Evolutionary conservation across 192 early-diverging fungal species (phyloP).

Genomic region (Backusella tuberculispora): DNA sequence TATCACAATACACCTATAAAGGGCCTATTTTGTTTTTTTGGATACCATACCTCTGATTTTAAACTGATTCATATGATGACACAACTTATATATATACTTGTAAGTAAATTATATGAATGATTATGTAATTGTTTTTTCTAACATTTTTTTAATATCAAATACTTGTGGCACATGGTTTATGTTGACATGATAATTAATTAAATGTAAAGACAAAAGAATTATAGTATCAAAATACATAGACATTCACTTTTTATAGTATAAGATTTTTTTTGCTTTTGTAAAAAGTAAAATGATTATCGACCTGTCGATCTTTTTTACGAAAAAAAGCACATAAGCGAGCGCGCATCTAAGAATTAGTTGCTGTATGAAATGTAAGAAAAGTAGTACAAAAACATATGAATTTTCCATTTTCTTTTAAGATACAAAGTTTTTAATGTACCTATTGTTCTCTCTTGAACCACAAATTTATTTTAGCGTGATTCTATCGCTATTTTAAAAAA

Average conservation of each 20-base stretch:
- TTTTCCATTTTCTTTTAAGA: conserved; percentile 3
- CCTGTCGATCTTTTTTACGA: neutral
- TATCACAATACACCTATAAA: too few relatives aligned
- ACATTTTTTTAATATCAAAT: conserved; percentile 4
- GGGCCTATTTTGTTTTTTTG: too few relatives aligned
- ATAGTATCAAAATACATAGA: neutral
- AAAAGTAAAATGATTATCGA: neutral
- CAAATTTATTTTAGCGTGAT: conserved; percentile 10
- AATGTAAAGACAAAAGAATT: neutral
- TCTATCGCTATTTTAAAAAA: neutral
- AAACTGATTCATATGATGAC: too few relatives aligned
- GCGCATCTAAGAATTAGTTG: neutral
- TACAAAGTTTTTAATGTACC: conserved; percentile 1
- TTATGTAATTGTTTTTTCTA: neutral
- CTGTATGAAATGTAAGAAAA: neutral
- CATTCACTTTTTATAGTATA: neutral
- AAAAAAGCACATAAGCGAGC: neutral
- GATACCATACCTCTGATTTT: too few relatives aligned
- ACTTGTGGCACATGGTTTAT: neutral
- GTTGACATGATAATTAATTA: neutral
- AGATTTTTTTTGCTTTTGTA: neutral
- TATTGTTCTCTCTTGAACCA: conserved; percentile 4
- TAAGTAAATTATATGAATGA: neutral
- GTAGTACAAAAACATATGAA: conserved; percentile 2
- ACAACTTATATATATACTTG: neutral